A percentile compares a stretch with the other conserved stretches of the same genome.
Conservation (phyloP, 129 eudicot species). For the Heracleum sosnowskyi region DNA sequence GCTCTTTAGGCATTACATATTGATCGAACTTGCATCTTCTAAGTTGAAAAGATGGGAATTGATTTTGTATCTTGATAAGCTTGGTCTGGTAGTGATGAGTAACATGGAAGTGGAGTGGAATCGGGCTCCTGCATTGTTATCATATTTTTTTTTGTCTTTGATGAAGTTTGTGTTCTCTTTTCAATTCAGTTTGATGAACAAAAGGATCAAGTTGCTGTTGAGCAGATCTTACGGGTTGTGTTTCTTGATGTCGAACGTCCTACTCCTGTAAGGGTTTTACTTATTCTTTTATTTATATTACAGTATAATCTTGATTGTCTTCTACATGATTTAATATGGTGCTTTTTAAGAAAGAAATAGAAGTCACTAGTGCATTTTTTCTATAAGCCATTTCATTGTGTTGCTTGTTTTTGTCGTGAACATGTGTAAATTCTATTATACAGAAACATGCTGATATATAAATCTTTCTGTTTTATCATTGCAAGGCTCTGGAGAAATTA, state of each 20-base stretch:
- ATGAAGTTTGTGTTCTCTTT: not conserved
- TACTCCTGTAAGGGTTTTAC: conserved; percentile 43
- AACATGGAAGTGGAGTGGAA: not conserved
- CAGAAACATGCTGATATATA: conserved; percentile 4
- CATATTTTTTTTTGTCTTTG: not conserved
- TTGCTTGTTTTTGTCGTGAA: not conserved
- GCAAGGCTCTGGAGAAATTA: conserved; percentile 71
- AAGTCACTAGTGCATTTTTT: not conserved
- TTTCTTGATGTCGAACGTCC: conserved; percentile 75
- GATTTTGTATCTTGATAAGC: not conserved
- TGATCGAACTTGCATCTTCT: not conserved
- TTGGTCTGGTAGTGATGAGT: not conserved
- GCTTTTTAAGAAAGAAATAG: not conserved
- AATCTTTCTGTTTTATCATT: not conserved
- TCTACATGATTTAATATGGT: not conserved
- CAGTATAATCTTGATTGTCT: not conserved
- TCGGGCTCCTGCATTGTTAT: not conserved
- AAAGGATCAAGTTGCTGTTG: conserved; percentile 81
- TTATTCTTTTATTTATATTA: not conserved
- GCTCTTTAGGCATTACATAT: not conserved
- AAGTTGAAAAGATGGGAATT: not conserved
- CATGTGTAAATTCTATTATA: not conserved
- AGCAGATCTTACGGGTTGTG: conserved; percentile 80
- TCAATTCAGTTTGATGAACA: conserved; percentile 23
- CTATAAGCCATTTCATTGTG: not conserved